Evolutionary conservation across 371 early-diverging fungal species (phyloP).

Genomic region (Apophysomyces trapeziformis): DNA sequence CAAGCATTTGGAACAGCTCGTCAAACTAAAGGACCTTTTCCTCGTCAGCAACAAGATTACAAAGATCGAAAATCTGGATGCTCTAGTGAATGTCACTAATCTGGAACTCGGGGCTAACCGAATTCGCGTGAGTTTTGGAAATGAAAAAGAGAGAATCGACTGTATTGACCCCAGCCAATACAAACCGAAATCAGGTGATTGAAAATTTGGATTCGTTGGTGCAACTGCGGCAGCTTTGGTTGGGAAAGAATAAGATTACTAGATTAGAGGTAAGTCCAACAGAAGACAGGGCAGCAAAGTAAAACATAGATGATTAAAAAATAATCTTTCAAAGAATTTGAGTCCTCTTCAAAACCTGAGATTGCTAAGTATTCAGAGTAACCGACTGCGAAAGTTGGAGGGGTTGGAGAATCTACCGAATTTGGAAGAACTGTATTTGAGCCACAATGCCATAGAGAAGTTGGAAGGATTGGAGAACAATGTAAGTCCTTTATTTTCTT

Average conservation of each 20-base stretch:
- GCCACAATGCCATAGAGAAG: constrained; percentile 77
- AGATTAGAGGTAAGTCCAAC: constrained; percentile 65
- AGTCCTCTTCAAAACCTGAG: constrained; percentile 61
- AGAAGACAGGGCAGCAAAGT: neutral
- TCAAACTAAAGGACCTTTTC: constrained; percentile 67
- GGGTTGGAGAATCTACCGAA: constrained; percentile 71
- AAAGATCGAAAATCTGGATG: constrained; percentile 74
- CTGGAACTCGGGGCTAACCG: constrained; percentile 96
- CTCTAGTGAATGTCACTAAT: constrained; percentile 70
- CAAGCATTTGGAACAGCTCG: constrained; percentile 62
- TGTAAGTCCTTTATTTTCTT: constrained; percentile 30
- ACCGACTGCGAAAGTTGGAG: constrained; percentile 77
- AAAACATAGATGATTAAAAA: neutral
- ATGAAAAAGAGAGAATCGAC: neutral
- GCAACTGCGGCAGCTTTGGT: constrained; percentile 86
- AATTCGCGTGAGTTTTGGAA: constrained; percentile 65
- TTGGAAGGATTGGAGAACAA: constrained; percentile 85
- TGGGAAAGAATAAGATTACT: constrained; percentile 97
- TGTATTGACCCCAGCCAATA: neutral
- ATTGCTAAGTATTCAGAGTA: constrained; percentile 86
- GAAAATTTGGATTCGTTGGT: constrained; percentile 82
- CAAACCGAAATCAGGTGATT: constrained; percentile 59
- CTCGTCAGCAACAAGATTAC: constrained; percentile 88
- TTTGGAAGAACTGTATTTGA: constrained; percentile 89
- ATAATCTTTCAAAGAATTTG: constrained; percentile 33